Evolutionary conservation across 768 basidiomycete species (phyloP), one percentile per base, ranked within the genome.

Genomic region (Russula lepida): DNA sequence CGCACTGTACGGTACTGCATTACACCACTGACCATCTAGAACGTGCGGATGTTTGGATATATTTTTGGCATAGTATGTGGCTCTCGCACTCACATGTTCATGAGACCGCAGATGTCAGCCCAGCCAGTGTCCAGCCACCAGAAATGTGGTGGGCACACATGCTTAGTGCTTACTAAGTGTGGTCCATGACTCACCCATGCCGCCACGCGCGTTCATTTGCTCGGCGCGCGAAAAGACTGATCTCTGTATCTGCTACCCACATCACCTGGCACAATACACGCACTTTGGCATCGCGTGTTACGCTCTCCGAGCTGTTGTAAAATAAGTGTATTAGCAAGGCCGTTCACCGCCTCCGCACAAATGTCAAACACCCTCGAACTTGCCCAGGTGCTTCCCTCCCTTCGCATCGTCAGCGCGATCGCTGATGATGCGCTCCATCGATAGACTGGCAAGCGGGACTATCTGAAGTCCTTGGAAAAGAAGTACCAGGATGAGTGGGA

Each of bases 391-490:
- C 35, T 53, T 17, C 37, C 21, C 37, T 60, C 21, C 47, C 53
- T 44, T 13, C 37, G 51, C 44, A 21, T 50, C 60, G 17, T 19
- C 27, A 48, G 48, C 44, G n/a, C 25, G 53, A n/a, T 50, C 25
- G 37, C 49, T 54, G 54, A 56, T 27, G 33, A 54, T 47, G 43
- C n/a, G 4, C 21, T 33, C 64, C 7, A 25, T 58, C 50, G 63
- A 23, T 73, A 98, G 92, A 98, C 95, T 17, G 90, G 81, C 69
- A 99, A 98, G 73, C 83, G 97, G 71, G 97, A 99, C 76, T 77
- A 86, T 68, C 75, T 99, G 56, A 87, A 82, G 70, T 78, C 80
- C 23, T 77, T 98, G 59, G 97, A 98, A 74, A 81, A 84, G 69
- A 81, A 84, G 72, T 92, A 92, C 67, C 95, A 98, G 74, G 74